Conservation (phyloP, 1,284 basidiomycete species). For the Tetrapyrgos nigripes region DNA sequence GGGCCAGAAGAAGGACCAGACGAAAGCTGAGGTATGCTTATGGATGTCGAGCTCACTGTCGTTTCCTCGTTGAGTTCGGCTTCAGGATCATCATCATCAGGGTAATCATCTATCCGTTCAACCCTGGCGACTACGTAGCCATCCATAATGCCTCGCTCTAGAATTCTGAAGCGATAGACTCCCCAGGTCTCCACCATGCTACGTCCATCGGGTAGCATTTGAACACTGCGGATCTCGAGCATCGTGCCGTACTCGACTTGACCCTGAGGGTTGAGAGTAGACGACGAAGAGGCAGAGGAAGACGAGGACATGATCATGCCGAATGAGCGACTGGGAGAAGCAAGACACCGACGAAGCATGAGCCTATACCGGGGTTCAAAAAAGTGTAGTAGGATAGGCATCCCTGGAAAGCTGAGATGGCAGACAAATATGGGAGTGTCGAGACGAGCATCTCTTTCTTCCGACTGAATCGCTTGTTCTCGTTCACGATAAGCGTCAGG, state of each 20-base stretch:
- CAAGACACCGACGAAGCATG: conserved; percentile 92
- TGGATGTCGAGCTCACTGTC: neutral
- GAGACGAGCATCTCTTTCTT: conserved; percentile 79
- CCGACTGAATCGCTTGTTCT: conserved; percentile 66
- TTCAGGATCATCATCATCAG: conserved; percentile 43
- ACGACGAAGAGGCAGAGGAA: conserved; percentile 36
- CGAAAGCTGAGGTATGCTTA: neutral
- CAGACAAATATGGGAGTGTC: conserved; percentile 93
- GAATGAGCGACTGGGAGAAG: conserved; percentile 76
- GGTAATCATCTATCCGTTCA: conserved; percentile 63
- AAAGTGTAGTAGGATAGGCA: conserved; percentile 90
- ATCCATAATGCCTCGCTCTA: conserved; percentile 84
- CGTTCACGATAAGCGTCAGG: conserved; percentile 57
- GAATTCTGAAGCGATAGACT: conserved; percentile 82
- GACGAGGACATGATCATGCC: conserved; percentile 81
- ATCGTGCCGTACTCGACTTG: conserved; percentile 90
- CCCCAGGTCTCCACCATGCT: conserved; percentile 91
- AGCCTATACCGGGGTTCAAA: conserved; percentile 92
- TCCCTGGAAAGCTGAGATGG: conserved; percentile 88
- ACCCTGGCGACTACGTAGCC: conserved; percentile 90
- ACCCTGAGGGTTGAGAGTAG: conserved; percentile 36
- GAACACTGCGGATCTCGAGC: conserved; percentile 87
- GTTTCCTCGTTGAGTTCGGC: conserved; percentile 14
- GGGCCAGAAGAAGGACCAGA: conserved; percentile 14
- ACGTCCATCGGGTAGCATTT: conserved; percentile 89